Base-by-base conservation (phyloP, 345 rosid species). In the Rhodamnia rubescens region DNA sequence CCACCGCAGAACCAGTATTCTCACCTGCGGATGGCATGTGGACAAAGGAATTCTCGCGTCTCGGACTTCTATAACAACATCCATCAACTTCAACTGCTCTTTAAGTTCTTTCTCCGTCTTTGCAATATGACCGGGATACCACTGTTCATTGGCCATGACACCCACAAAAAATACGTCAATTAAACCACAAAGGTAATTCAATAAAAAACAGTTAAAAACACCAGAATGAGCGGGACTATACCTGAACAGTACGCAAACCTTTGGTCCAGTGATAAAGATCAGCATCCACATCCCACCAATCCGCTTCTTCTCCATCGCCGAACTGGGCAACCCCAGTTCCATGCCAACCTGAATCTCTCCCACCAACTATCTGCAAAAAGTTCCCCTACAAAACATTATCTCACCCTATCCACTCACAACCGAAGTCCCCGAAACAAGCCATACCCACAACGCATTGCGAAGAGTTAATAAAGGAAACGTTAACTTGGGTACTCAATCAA, bases 101-200 rank as follows among this genome's bases (percentile, higher is more conserved):
- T 95, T 95, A 55, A 97, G 94, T 87, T 97, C 98, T 87, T 91
- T 97, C 84, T 95, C 98, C 29, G 98, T 91, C 90, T 95, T 97
- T n/a, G 96, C 97, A 86, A 95, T 97, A 85, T 97, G 98, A 85
- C 98, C 99, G 59, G 99, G 99, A 91, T 97, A 97, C 98, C 99
- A 97, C 99, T 95, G 88, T 84, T 32, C 13, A 87, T 56, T 56
- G 56, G 84, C 32, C 85, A 74, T 85, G n/a, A 81, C 83, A 90
- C 3, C 51, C 8, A 22, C 50, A 83, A 81, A 83, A 53, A 50
- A 24, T 56, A 51, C 13, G 52, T 87, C 64, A 58, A 8, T 83
- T 82, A 64, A 64, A 26, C 24, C 40, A 61, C 36, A 24, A 61
- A 59, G 82, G 58, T 42, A 32, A 40, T 50, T 4, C 83, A 47